These are phyloP conservation scores for Turnera subulata DNA, from an alignment of 345 rosid species.

Conservation along the genomic window DNA sequence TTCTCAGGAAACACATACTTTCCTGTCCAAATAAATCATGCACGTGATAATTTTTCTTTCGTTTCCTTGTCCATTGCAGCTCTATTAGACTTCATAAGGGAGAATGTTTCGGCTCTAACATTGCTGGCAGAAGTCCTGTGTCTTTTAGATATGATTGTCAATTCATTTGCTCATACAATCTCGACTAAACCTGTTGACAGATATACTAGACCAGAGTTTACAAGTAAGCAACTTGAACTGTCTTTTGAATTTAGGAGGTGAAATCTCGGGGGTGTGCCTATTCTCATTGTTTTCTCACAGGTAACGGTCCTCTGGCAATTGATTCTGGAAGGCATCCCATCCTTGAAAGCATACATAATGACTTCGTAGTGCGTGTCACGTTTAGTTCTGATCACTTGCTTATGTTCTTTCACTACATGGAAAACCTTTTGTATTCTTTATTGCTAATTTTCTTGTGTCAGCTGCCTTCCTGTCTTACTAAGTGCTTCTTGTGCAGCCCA, in stretches of 20 bases:
- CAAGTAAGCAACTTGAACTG: conserved; percentile 43
- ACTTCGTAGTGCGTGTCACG: conserved; percentile 52
- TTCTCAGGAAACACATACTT: neutral
- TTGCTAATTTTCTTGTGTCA: neutral
- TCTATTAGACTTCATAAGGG: conserved; percentile 72
- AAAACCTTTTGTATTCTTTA: neutral
- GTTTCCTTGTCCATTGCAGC: conserved; percentile 41
- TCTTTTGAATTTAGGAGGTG: neutral
- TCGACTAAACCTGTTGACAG: conserved; percentile 84
- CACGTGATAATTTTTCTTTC: neutral
- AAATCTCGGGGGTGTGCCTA: conserved; percentile 14
- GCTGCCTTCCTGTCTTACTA: conserved; percentile 9
- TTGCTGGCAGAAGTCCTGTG: conserved; percentile 89
- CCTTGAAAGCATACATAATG: conserved; percentile 82
- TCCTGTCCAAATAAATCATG: neutral
- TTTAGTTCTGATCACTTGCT: neutral
- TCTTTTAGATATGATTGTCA: conserved; percentile 92
- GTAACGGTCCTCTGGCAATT: conserved; percentile 85
- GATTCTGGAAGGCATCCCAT: conserved; percentile 97
- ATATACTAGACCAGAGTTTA: conserved; percentile 78
- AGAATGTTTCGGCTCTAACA: conserved; percentile 70
- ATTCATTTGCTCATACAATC: conserved; percentile 85
- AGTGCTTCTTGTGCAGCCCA: conserved; percentile 56
- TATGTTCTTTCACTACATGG: conserved; percentile 1
- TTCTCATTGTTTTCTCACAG: conserved; percentile 34